Evolutionary conservation across 2,329 filamentous ascomycete species (phyloP).

Genomic region (Exophiala xenobiotica): DNA sequence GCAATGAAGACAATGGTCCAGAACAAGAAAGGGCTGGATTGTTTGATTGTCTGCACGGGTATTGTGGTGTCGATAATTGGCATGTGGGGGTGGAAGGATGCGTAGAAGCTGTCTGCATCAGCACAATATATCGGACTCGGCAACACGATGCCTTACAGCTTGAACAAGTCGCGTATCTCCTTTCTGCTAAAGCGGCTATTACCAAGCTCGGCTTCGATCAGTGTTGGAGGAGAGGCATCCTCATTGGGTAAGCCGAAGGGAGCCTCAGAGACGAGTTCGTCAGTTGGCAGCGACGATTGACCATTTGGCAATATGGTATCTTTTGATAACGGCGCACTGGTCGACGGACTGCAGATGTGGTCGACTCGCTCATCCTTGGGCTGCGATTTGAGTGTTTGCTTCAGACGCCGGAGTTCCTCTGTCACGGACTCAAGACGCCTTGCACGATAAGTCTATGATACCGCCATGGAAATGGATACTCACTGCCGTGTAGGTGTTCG

Average conservation of each 20-base stretch:
- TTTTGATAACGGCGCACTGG: background rate
- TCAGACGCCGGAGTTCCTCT: constrained; percentile 9
- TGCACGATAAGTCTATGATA: background rate
- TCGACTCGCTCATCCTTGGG: background rate
- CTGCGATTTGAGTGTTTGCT: constrained; percentile 7
- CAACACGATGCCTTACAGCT: background rate
- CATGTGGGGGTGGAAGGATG: constrained; percentile 8
- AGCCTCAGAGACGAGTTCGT: background rate
- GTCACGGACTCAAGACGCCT: constrained; percentile 12
- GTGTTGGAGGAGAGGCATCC: background rate
- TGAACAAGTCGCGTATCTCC: background rate
- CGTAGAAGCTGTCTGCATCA: background rate
- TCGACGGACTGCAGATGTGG: background rate
- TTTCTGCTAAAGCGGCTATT: background rate
- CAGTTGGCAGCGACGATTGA: background rate
- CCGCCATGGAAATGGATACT: background rate
- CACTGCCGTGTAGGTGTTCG: constrained; percentile 11
- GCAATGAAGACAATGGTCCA: constrained; percentile 13
- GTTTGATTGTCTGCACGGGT: background rate
- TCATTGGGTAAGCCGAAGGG: background rate
- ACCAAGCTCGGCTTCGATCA: background rate
- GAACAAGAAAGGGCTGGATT: constrained; percentile 10
- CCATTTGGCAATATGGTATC: background rate
- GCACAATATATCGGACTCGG: too few species aligned
- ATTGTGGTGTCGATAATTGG: constrained; percentile 8